These are phyloP conservation scores for Podospora anserina DNA, from an alignment of 495 filamentous ascomycete species.

Conservation along the genomic window DNA sequence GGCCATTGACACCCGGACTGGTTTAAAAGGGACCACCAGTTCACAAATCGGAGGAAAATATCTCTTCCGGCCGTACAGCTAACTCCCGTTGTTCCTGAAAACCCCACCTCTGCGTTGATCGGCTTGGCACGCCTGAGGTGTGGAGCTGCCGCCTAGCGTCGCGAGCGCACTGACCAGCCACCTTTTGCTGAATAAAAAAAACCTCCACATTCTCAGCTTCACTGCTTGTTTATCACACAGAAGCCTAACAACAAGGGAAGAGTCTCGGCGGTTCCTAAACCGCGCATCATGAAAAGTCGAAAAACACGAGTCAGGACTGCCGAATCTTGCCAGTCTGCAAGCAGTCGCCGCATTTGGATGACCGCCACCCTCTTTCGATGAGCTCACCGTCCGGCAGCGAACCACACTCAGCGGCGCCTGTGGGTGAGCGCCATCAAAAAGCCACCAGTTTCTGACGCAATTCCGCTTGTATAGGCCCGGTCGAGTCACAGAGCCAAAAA, in stretches of 20 bases:
- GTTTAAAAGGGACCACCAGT: no score
- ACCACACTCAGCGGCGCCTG: background rate
- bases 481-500: no score
- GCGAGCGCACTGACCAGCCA: background rate
- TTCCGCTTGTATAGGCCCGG: no score
- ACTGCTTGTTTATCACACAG: background rate
- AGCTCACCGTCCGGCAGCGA: background rate
- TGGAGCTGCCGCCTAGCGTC: background rate
- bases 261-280: no score
- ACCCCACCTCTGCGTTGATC: background rate
- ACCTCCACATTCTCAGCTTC: background rate
- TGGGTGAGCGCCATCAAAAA: background rate
- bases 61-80: background rate
- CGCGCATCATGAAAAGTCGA: background rate
- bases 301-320: background rate
- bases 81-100: background rate
- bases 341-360: no score
- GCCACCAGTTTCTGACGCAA: background rate
- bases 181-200: no score
- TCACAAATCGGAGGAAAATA: background rate
- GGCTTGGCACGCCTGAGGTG: background rate
- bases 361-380: background rate
- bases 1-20: no score
- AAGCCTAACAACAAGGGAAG: no score
- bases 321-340: background rate